Conservation (phyloP, 495 filamentous ascomycete genomes). For the Schizothecium vesticola region DNA sequence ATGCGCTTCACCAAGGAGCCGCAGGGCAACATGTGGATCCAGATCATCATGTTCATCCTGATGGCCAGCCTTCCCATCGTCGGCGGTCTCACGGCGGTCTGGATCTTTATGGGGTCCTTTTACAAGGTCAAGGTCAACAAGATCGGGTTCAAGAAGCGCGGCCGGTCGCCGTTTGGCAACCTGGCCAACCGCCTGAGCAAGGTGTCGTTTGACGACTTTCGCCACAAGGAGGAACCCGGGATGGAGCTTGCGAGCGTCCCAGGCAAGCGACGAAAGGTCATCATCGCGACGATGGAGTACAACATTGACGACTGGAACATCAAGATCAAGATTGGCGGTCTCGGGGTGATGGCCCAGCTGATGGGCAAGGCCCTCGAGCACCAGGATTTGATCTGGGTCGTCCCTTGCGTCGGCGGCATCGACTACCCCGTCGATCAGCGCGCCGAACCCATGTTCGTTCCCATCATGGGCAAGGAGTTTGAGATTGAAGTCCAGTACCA, state of each 20-base stretch:
- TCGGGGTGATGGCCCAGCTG: constrained; percentile 66
- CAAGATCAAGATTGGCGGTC: constrained; percentile 68
- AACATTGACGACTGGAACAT: constrained; percentile 68
- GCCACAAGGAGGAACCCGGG: constrained; percentile 52
- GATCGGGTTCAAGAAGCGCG: constrained; percentile 49
- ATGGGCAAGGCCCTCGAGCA: constrained; percentile 67
- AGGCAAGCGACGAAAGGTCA: constrained; percentile 39
- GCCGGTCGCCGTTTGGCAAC: constrained; percentile 20
- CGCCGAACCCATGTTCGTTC: constrained; percentile 60
- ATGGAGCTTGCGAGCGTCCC: constrained; percentile 32
- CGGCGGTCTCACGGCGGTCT: constrained; percentile 51
- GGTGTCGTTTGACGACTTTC: constrained; percentile 19
- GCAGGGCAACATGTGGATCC: constrained; percentile 48
- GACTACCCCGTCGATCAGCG: constrained; percentile 57
- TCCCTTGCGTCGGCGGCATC: constrained; percentile 66
- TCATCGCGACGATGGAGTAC: constrained; percentile 67
- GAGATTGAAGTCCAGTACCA: constrained; percentile 65
- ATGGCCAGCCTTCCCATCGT: constrained; percentile 42
- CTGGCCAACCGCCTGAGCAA: constrained; percentile 21
- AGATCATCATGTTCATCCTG: constrained; percentile 54
- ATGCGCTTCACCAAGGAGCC: constrained; percentile 47
- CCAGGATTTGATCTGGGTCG: constrained; percentile 69
- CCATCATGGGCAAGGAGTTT: constrained; percentile 59
- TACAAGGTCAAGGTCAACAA: constrained; percentile 53
- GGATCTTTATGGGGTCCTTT: constrained; percentile 58